Conservation (phyloP, 305 asterid genomes). For the Fraxinus velutina region DNA sequence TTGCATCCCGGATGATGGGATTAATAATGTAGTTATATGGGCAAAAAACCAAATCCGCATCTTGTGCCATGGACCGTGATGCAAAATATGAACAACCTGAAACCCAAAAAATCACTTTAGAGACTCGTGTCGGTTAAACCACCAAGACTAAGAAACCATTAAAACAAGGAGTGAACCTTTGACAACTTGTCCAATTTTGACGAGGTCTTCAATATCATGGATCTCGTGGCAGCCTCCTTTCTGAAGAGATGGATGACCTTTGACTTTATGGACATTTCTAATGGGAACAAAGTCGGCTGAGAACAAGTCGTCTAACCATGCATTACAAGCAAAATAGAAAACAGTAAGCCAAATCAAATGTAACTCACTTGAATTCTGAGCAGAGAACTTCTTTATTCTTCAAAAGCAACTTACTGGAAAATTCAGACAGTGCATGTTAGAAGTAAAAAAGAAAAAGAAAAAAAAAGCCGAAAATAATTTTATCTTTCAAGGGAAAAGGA, state of each 20-base stretch:
- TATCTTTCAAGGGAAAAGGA: slow-evolving; percentile 15
- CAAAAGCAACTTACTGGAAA: slow-evolving; percentile 72
- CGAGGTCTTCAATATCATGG: slow-evolving; percentile 96
- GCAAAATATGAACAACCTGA: slow-evolving; percentile 95
- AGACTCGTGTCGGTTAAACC: slow-evolving; percentile 17
- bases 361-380: slow-evolving; percentile 71
- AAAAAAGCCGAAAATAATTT: slow-evolving; percentile 6
- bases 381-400: slow-evolving; percentile 58
- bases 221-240: slow-evolving; percentile 93
- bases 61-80: slow-evolving; percentile 73
- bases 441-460: slow-evolving; percentile 17
- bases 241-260: slow-evolving; percentile 78
- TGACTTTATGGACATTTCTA: slow-evolving; percentile 79
- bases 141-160: slow-evolving; percentile 2
- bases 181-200: slow-evolving; percentile 79
- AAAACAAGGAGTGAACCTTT: slow-evolving; percentile 49
- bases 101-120: slow-evolving; percentile 35
- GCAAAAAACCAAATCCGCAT: slow-evolving; percentile 84
- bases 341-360: slow-evolving; percentile 9
- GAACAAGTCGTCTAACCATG: slow-evolving; percentile 23
- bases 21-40: slow-evolving; percentile 84
- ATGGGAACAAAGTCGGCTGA: slow-evolving; percentile 14
- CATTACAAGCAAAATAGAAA: neutral
- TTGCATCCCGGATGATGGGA: slow-evolving; percentile 75
- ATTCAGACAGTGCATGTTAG: slow-evolving; percentile 32